phyloP scores from a whole-genome alignment of 805 yeast species.

The Cyberlindnera maritima region DNA sequence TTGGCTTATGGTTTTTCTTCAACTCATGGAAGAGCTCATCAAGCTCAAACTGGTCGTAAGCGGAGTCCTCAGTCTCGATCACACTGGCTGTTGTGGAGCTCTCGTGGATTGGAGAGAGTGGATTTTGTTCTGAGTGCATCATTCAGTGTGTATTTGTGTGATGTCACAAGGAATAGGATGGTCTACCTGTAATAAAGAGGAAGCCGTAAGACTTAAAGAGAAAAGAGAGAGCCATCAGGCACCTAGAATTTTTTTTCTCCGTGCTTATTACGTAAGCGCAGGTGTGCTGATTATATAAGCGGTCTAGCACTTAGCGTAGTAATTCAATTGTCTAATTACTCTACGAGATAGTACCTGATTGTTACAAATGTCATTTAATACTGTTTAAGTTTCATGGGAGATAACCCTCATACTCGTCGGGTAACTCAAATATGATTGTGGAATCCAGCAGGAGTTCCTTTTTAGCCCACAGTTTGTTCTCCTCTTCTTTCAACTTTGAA shows the following conservation, averaged over 20 bases:
- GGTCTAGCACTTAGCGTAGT: too few relatives aligned
- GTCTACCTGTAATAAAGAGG: too few relatives aligned
- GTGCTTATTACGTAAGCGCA: too few relatives aligned
- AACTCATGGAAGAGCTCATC: conserved; percentile 36
- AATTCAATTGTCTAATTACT: too few relatives aligned
- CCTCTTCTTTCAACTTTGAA: conserved; percentile 29
- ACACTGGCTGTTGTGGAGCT: conserved; percentile 8
- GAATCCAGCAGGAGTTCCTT: conserved; percentile 45
- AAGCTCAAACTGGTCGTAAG: conserved; percentile 20
- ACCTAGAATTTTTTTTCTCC: too few relatives aligned
- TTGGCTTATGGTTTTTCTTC: conserved; percentile 12
- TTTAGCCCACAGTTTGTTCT: conserved; percentile 35
- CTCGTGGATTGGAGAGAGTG: conserved; percentile 20
- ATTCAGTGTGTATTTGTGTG: background rate
- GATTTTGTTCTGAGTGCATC: background rate
- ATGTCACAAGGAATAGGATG: too few relatives aligned
- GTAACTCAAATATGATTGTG: conserved; percentile 34
- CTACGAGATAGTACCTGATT: too few relatives aligned
- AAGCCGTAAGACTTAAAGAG: too few relatives aligned
- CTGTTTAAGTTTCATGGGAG: background rate
- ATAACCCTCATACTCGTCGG: conserved; percentile 6
- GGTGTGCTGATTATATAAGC: too few relatives aligned
- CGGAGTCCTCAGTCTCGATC: conserved; percentile 6
- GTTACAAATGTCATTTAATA: too few relatives aligned
- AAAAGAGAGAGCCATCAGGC: too few relatives aligned